Conservation (phyloP, 129 eudicot genomes). For the Mikania micrantha region DNA sequence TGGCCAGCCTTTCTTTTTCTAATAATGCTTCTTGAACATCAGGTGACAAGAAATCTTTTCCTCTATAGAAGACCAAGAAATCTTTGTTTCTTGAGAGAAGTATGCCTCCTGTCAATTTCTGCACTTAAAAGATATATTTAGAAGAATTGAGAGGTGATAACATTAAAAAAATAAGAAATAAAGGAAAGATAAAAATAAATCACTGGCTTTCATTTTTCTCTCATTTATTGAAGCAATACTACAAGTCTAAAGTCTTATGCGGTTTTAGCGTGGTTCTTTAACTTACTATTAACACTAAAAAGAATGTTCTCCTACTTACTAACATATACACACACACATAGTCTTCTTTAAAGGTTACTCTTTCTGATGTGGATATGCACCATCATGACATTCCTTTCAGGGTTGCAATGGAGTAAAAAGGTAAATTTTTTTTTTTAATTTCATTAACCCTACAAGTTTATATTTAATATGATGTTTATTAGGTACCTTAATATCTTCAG, state of each 20-base stretch:
- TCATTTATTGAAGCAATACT: no score
- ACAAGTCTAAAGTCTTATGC: no score
- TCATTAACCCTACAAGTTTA: neutral
- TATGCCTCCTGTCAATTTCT: slow-evolving; percentile 90
- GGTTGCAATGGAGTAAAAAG: neutral
- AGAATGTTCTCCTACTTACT: no score
- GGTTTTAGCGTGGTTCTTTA: no score
- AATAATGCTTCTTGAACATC: slow-evolving; percentile 70
- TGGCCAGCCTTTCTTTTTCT: slow-evolving; percentile 74
- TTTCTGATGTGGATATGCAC: no score
- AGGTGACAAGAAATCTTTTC: slow-evolving; percentile 78
- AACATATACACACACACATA: no score
- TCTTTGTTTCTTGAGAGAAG: slow-evolving; percentile 94
- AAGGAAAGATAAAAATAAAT: no score
- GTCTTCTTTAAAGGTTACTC: no score
- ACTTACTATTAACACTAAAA: no score
- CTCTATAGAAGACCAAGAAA: slow-evolving; percentile 84
- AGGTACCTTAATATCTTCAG: slow-evolving; percentile 88
- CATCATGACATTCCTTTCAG: neutral
- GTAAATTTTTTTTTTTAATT: neutral
- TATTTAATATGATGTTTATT: neutral
- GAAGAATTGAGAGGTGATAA: no score
- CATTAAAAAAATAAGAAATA: no score
- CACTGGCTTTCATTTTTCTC: no score
- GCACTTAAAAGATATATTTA: slow-evolving; percentile 24